A percentile compares a stretch with the other conserved stretches of the same genome.
These are phyloP conservation scores for Vigna reflexopilosa DNA, from an alignment of 306 rosid species.

Conservation along the genomic window DNA sequence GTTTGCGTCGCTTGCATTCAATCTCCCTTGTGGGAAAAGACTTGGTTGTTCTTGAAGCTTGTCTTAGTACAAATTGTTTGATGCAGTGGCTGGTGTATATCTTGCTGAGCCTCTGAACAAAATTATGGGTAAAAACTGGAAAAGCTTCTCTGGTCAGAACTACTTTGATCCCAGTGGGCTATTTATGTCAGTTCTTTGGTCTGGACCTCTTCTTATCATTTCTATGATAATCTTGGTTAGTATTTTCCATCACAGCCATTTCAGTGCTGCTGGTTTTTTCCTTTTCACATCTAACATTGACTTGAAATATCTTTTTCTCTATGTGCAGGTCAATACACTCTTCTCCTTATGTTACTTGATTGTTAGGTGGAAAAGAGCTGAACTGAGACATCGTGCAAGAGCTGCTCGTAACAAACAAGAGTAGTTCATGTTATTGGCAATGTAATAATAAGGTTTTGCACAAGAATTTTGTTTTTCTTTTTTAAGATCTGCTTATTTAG, in stretches of 20 bases:
- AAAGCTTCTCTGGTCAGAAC: constrained; percentile 79
- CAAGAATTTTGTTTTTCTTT: constrained; percentile 8
- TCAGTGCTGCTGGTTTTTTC: constrained; percentile 9
- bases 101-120: constrained; percentile 80
- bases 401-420: constrained; percentile 75
- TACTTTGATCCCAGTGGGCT: constrained; percentile 88
- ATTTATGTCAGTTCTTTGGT: constrained; percentile 86
- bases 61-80: constrained; percentile 44
- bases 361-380: constrained; percentile 95
- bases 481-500: constrained; percentile 8
- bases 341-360: constrained; percentile 79
- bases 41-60: background rate
- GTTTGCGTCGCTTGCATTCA: background rate
- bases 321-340: constrained; percentile 85
- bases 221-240: constrained; percentile 93
- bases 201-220: constrained; percentile 88
- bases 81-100: constrained; percentile 91
- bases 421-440: constrained; percentile 42
- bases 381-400: constrained; percentile 89
- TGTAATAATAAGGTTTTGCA: constrained; percentile 31
- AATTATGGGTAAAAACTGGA: constrained; percentile 74
- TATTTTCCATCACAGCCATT: constrained; percentile 18
- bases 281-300: constrained; percentile 29
- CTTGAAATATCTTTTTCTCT: constrained; percentile 38
- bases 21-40: background rate